phyloP scores from a whole-genome alignment of 257 asterid species.

The Cinchona pubescens region DNA sequence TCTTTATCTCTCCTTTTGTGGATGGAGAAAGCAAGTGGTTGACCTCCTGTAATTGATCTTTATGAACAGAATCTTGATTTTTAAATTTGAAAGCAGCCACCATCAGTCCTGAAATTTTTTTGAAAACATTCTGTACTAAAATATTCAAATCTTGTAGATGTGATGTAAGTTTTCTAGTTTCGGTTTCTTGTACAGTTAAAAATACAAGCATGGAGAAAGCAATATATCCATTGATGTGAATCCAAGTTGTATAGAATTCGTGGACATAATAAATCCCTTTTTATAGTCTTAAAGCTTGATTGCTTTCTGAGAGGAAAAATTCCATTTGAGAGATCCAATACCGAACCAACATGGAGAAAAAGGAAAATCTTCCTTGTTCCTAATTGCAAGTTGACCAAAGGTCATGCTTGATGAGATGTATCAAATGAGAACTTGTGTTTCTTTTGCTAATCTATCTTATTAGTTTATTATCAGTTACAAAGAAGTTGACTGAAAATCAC shows the following conservation, averaged over 20 bases:
- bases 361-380: background rate
- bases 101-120: background rate
- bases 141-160: background rate
- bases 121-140: background rate
- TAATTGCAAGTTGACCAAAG: background rate
- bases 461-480: background rate
- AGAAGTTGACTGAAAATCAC: too few species aligned
- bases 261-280: background rate
- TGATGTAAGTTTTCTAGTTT: background rate
- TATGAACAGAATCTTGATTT: background rate
- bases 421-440: background rate
- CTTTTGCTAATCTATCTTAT: too few species aligned
- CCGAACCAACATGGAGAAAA: background rate
- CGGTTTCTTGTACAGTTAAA: background rate
- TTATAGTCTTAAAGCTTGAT: background rate
- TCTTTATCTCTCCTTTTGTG: background rate
- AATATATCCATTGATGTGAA: background rate
- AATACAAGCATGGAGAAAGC: too few species aligned
- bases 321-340: background rate
- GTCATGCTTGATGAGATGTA: background rate
- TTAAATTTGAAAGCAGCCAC: background rate
- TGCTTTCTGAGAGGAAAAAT: background rate
- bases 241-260: background rate
- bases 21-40: slow-evolving; percentile 9
- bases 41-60: background rate